Base-by-base conservation (phyloP, 108 stramenopile species). In the Skeletonema marinoi region DNA sequence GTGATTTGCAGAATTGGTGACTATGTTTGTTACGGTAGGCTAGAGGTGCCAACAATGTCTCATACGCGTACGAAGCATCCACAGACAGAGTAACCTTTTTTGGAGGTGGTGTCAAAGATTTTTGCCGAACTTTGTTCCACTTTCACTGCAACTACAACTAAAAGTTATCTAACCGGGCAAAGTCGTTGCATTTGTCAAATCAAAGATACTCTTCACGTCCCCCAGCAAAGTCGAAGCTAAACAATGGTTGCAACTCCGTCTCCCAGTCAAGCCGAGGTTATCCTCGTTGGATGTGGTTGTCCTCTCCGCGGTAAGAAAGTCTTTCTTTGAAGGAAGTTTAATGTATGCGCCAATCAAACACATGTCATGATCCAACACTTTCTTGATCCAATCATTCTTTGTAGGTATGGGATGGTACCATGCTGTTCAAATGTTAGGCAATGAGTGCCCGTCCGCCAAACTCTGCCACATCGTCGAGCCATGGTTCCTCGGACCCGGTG, bases 391-490 rank as follows among this genome's bases (percentile, higher is more conserved):
- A 56, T 11, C 25, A 4, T 25, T 56, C 25, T 8, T 1, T 56
- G 21, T 25, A 56, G 54, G 54, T 7, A 89, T 89, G 88, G 96
- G 96, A 72, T 93, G 93, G 93, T 97, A 93, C 70, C 96, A 97
- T 68, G 93, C 90, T 46, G 89, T 91, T 17, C 96, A 97, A 71
- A 88, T 97, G 83, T 70, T 95, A 35, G 86, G 88, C 65, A 83
- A 78, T 13, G 87, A 93, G 64, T 91, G 90, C 62, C 93, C 94
- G 0, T 88, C 88, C 0, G 96, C 94, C 51, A 89, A 86, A 69
- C 71, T 97, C n/a, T 88, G 90, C 68, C 92, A 88, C 79, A 66
- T 97, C 48, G 89, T 97, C 60, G 96, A 97, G 77, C 94, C 94
- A 32, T 97, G 96, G 96, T 97, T 94, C 85, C 70, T 97, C 56